These are phyloP conservation scores for Rhododendron vialii DNA, from an alignment of 148 eudicot genomes.

Conservation along the genomic window DNA sequence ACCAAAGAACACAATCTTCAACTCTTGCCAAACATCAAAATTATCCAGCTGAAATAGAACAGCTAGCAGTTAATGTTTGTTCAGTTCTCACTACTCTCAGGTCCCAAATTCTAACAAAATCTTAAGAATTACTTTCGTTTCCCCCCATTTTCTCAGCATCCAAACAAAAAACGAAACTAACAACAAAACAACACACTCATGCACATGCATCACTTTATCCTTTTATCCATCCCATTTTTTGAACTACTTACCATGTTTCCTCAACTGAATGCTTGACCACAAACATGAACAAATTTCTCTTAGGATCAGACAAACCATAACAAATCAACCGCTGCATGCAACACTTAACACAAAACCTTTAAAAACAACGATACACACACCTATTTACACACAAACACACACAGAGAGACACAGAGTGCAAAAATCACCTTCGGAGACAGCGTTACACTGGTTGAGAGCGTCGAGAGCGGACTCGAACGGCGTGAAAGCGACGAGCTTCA, in stretches of 20 bases:
- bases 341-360: background rate
- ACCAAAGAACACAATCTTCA: background rate
- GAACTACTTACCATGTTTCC: background rate
- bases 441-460: slow-evolving; percentile 81
- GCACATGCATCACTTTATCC: background rate
- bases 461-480: slow-evolving; percentile 89
- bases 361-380: background rate
- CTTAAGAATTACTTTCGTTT: background rate
- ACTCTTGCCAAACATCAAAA: background rate
- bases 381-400: no score
- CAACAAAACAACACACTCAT: background rate
- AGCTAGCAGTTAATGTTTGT: background rate
- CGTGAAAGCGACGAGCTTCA: slow-evolving; percentile 60
- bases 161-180: background rate
- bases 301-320: background rate
- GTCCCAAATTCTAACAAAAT: background rate
- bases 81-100: background rate
- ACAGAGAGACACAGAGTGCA: background rate
- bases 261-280: background rate
- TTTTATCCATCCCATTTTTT: background rate
- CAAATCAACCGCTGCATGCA: background rate
- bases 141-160: background rate
- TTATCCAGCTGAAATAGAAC: background rate
- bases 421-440: slow-evolving; percentile 75
- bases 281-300: background rate